Evolutionary conservation across 2,329 filamentous ascomycete genomes (phyloP), one percentile per base, ranked within the genome.

Genomic region (Venturiaceae sp.): DNA sequence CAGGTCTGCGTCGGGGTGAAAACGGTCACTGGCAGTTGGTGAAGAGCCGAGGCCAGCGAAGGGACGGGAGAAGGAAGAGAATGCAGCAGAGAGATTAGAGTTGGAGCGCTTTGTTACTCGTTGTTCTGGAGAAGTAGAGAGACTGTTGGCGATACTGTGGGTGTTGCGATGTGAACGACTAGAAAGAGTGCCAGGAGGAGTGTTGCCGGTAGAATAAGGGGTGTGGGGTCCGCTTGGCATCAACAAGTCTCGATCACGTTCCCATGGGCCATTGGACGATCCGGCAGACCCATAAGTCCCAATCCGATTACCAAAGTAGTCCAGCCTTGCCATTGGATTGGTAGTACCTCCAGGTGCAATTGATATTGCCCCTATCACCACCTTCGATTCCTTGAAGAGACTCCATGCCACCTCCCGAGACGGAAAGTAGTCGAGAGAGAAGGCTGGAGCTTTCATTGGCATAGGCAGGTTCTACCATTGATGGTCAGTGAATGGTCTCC

Each of bases 121-220:
- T 30, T 71, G 68, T 58, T 75, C 73, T 19, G 73, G 72, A 13
- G 72, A 74, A 9, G 70, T 76, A 11, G 74, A 72, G 23, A 73
- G 69, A 37, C 58, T 59, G 41, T 55, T 59, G 33, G 26, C 30
- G 23, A 34, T 59, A 32, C 74, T 77, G n/a, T n/a, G n/a, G n/a
- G n/a, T n/a, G 53, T 69, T 71, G 7, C 67, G 66, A 23, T 70
- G 67, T 14, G 74, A 71, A 19, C 72, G 72, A 52, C 66, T 62
- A 13, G 70, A 72, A 23, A 68, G 67, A 23, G 69, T 74, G 26
- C 71, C 68, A 5, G 80, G 80, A 50, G 80, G 80, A 3, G 80
- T 82, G 23, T 74, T 76, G 16, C 77, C 77, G 1, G 76, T 79
- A 3, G 79, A 82, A 63, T 77, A 76, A 1, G 80, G 75, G 3